phyloP scores from a whole-genome alignment of 1,139 yeast genomes.

The Suhomyces bolitotheri region DNA sequence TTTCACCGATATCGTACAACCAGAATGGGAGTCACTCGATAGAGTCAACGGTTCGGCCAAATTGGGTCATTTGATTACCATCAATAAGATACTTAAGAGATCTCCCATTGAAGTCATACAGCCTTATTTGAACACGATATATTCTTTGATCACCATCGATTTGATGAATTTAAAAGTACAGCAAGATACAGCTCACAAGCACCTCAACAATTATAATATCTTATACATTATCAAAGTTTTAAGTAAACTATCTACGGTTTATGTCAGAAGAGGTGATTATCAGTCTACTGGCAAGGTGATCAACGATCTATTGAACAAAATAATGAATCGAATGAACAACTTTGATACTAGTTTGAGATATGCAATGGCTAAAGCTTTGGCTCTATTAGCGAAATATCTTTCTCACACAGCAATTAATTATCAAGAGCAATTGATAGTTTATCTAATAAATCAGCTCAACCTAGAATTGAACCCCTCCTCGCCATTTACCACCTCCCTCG shows the following conservation, averaged over 20 bases:
- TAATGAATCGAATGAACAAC: conserved; percentile 25
- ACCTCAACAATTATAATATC: conserved; percentile 25
- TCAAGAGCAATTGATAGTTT: conserved; percentile 32
- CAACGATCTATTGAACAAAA: conserved; percentile 31
- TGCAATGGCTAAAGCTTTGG: conserved; percentile 39
- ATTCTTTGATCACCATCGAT: conserved; percentile 18
- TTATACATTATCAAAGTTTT: conserved; percentile 37
- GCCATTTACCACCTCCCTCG: conserved; percentile 13
- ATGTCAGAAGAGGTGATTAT: conserved; percentile 20
- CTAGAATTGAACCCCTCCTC: conserved; percentile 9
- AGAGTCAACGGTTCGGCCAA: conserved; percentile 20
- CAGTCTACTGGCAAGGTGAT: conserved; percentile 24
- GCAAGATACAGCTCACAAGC: conserved; percentile 9
- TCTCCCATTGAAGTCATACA: conserved; percentile 15
- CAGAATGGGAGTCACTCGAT: conserved; percentile 20
- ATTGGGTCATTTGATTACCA: conserved; percentile 40
- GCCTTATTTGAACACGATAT: conserved; percentile 17
- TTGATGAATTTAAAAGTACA: conserved; percentile 13
- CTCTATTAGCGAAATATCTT: conserved; percentile 25
- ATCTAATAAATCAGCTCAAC: conserved; percentile 29
- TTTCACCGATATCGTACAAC: conserved; percentile 15
- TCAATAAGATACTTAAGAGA: conserved; percentile 39
- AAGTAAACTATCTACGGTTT: conserved; percentile 29
- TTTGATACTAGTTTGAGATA: conserved; percentile 39
- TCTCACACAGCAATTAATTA: conserved; percentile 32